These are phyloP conservation scores for Annulohypoxylon nitens DNA, from an alignment of 495 filamentous ascomycete genomes.

Conservation along the genomic window DNA sequence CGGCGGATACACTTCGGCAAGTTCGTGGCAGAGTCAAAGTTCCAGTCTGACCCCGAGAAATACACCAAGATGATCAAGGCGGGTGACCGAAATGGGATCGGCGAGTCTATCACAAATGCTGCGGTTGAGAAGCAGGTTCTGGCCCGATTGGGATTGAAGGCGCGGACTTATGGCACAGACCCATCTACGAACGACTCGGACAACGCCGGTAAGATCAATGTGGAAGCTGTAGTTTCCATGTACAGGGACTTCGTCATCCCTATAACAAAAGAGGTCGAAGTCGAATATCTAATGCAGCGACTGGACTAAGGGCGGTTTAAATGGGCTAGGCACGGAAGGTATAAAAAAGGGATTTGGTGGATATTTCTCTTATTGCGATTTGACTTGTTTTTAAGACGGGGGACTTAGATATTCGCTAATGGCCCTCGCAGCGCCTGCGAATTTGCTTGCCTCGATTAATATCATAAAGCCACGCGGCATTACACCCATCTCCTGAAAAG, in stretches of 20 bases:
- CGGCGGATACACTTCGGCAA: constrained; percentile 97
- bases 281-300: constrained; percentile 97
- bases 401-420: constrained; percentile 76
- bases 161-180: constrained; percentile 94
- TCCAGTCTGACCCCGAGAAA: constrained; percentile 80
- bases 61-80: constrained; percentile 85
- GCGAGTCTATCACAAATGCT: constrained; percentile 88
- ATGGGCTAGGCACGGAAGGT: constrained; percentile 3
- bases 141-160: constrained; percentile 88
- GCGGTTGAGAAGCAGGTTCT: constrained; percentile 93
- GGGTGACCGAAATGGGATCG: constrained; percentile 83
- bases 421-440: constrained; percentile 76
- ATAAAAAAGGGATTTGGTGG: constrained; percentile 13
- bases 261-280: constrained; percentile 95
- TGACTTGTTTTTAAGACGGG: constrained; percentile 45
- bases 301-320: constrained; percentile 62
- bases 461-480: constrained; percentile 84
- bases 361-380: constrained; percentile 34
- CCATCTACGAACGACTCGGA: constrained; percentile 69
- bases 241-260: constrained; percentile 97
- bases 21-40: constrained; percentile 99
- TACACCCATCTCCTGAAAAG: constrained; percentile 94
- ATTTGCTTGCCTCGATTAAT: constrained; percentile 77
- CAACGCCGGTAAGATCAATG: constrained; percentile 79
- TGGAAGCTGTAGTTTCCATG: constrained; percentile 92